A percentile compares a stretch with the other conserved stretches of the same genome.
phyloP scores from a whole-genome alignment of 2,329 filamentous ascomycete species.

The Aspergillus melleus region DNA sequence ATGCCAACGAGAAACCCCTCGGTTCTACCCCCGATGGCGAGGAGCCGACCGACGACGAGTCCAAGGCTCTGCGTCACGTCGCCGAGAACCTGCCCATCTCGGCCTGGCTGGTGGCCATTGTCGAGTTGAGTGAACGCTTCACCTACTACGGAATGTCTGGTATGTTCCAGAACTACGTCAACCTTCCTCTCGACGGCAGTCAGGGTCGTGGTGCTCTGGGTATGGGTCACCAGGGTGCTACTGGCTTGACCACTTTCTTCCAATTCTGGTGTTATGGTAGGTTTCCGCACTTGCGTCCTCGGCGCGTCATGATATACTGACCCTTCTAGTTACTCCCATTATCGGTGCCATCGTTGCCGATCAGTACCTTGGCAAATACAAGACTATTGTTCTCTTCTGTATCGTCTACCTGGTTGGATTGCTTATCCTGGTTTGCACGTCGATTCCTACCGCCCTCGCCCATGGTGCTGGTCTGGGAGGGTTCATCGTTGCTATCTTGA shows the following conservation, averaged over 20 bases:
- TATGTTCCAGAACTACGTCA: slow-evolving; percentile 59
- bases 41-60: slow-evolving; percentile 56
- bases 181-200: slow-evolving; percentile 41
- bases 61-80: slow-evolving; percentile 51
- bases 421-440: slow-evolving; percentile 56
- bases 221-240: slow-evolving; percentile 47
- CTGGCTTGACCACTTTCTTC: slow-evolving; percentile 54
- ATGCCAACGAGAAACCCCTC: slow-evolving; percentile 34
- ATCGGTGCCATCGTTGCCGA: slow-evolving; percentile 61
- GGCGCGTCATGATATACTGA: slow-evolving; percentile 2
- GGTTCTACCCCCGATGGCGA: slow-evolving; percentile 46
- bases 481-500: slow-evolving; percentile 57
- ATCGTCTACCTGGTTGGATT: slow-evolving; percentile 60
- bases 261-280: slow-evolving; percentile 56
- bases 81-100: slow-evolving; percentile 57
- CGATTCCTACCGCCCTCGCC: slow-evolving; percentile 53
- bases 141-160: slow-evolving; percentile 58
- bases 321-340: slow-evolving; percentile 52
- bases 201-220: slow-evolving; percentile 44
- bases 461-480: slow-evolving; percentile 54
- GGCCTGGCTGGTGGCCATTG: slow-evolving; percentile 57
- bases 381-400: slow-evolving; percentile 59
- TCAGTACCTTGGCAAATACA: slow-evolving; percentile 62
- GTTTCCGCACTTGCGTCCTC: slow-evolving; percentile 1
- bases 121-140: slow-evolving; percentile 60